Evolutionary conservation across 164 flowering plant species (phyloP), one percentile per base, ranked within the genome.

Genomic region (Umbellularia californica): DNA sequence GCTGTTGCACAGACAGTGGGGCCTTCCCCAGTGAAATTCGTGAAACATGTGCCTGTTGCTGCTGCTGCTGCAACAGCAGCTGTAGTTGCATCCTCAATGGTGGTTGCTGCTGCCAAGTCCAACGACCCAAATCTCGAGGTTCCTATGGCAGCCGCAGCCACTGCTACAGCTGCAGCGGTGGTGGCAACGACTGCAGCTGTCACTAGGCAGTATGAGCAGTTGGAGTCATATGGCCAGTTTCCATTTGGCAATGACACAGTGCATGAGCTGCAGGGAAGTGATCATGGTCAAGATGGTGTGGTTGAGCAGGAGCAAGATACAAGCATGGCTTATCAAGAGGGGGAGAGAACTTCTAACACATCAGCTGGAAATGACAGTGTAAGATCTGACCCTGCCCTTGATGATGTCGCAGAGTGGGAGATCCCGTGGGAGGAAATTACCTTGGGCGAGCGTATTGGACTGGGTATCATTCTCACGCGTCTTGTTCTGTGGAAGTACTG

Each of bases 401-500:
- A 94, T 82, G 98, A 94, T 80, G 97, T 88, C 65, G 88, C 93
- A 17, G 99, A 95, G 23, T 92, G 88, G 80, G 99, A 95, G 83
- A 92, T 96, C 67, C 87, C 83, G 28, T 96, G 95, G 98, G 98
- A 96, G 64, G 99, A 96, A 76, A 89, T 96, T 77, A 66, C 88
- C 79, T 68, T 94, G 84, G 99, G 99, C 65, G 99, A 96, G 82
- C 95, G 99, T 77, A 96, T 96, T 24, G 99, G 99, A 79, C 88
- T 96, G 72, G 99, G 99, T 96, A 95, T 47, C 78, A 65, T 71
- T 68, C 62, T 23, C 13, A 22, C 15, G n/a, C n/a, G 5, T 70
- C 55, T 69, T 67, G 50, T 47, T 17, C 13, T 55, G 60, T 17
- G 17, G 20, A 55, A 55, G 20, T 55, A 55, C 60, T 55, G 20